Conservation (phyloP, 176 grass and related monocot species). For the Musa acuminata region DNA sequence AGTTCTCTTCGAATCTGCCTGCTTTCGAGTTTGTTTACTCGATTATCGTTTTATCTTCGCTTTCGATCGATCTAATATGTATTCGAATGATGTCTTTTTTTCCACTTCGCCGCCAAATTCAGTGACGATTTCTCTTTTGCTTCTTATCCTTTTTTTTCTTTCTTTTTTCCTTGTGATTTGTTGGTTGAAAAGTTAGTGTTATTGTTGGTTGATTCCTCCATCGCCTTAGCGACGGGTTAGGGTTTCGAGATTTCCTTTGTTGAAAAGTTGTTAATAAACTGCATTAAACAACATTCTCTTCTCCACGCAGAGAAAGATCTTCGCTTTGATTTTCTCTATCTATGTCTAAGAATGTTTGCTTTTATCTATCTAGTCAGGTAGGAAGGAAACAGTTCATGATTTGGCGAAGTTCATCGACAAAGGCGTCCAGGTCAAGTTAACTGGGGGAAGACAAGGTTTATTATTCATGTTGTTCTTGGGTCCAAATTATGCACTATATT, state of each 20-base stretch:
- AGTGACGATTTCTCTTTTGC: background rate
- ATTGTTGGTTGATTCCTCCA: background rate
- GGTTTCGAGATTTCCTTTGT: background rate
- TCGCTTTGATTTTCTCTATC: background rate
- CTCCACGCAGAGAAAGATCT: background rate
- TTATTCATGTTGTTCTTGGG: background rate
- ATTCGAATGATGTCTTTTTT: background rate
- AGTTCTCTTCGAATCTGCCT: background rate
- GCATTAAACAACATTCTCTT: background rate
- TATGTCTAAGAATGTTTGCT: background rate
- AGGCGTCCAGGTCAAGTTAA: slow-evolving; percentile 85
- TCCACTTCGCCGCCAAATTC: background rate
- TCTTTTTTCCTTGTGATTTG: background rate
- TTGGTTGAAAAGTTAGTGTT: background rate
- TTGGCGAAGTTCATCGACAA: slow-evolving; percentile 92
- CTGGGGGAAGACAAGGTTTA: slow-evolving; percentile 68
- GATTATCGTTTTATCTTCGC: background rate
- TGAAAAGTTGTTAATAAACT: background rate
- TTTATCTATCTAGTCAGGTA: slow-evolving; percentile 43
- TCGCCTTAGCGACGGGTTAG: background rate
- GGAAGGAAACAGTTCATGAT: slow-evolving; percentile 83
- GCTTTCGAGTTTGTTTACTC: background rate
- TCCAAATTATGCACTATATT: background rate
- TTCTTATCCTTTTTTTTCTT: background rate
- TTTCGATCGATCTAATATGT: background rate